Conservation (phyloP, 116 monocot species). For the Dioscorea cayenensis region DNA sequence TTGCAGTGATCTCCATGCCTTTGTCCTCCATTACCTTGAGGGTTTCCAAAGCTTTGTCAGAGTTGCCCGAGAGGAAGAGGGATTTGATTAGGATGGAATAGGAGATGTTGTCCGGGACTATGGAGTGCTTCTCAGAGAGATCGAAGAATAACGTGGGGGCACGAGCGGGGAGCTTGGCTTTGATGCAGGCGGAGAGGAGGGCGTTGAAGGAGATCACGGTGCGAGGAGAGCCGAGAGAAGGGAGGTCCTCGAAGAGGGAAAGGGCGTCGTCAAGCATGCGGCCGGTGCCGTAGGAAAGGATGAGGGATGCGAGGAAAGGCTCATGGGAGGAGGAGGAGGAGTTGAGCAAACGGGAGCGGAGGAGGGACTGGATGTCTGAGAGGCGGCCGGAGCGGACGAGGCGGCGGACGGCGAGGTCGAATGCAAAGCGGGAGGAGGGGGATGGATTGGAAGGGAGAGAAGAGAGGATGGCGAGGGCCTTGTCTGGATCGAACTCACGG, state of each 20-base stretch:
- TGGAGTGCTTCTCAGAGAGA: constrained; percentile 14
- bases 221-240: constrained; percentile 10
- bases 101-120: constrained; percentile 33
- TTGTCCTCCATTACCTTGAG: constrained; percentile 38
- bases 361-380: not conserved
- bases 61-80: constrained; percentile 20
- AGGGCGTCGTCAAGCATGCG: constrained; percentile 3
- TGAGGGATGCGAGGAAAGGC: not conserved
- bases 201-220: constrained; percentile 33
- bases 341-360: not conserved
- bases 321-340: not conserved
- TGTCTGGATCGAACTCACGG: not conserved
- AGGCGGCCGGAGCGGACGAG: not conserved
- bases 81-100: constrained; percentile 45
- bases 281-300: not conserved
- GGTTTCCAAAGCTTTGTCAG: constrained; percentile 11
- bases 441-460: not conserved
- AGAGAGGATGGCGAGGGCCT: not conserved
- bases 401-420: constrained; percentile 3
- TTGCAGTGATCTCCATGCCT: constrained; percentile 4
- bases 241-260: constrained; percentile 3
- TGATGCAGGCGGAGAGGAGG: constrained; percentile 36
- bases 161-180: constrained; percentile 7
- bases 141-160: constrained; percentile 29
- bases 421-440: constrained; percentile 3